These are phyloP conservation scores for Neurospora sp. DNA, from an alignment of 495 filamentous ascomycete genomes.

Conservation along the genomic window DNA sequence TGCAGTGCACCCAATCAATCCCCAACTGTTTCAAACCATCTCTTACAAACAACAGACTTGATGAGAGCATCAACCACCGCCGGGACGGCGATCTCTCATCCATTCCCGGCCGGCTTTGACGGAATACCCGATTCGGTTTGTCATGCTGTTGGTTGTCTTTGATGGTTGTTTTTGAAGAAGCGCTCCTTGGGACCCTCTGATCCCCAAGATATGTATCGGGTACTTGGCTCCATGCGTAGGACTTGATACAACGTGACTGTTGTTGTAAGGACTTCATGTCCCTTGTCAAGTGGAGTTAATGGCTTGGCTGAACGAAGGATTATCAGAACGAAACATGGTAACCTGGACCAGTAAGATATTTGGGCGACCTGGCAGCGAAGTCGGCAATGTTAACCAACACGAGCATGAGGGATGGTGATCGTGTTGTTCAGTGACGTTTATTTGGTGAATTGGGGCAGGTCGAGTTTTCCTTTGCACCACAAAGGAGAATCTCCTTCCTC, in stretches of 20 bases:
- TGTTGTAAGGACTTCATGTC: background rate
- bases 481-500: background rate
- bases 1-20: background rate
- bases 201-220: background rate
- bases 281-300: constrained; percentile 1
- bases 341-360: background rate
- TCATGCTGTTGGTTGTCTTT: background rate
- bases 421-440: background rate
- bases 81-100: background rate
- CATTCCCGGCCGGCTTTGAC: background rate
- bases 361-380: background rate
- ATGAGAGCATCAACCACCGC: background rate
- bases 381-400: background rate
- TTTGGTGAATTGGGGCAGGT: background rate
- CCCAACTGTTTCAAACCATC: background rate
- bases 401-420: background rate
- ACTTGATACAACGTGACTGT: background rate
- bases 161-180: background rate
- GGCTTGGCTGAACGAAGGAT: constrained; percentile 2
- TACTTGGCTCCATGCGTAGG: background rate
- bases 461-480: background rate
- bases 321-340: constrained; percentile 10
- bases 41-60: background rate
- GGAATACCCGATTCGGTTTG: background rate
- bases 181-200: background rate